Evolutionary conservation across 2,329 filamentous ascomycete genomes (phyloP).

Genomic region (Epichloe gansuensis): DNA sequence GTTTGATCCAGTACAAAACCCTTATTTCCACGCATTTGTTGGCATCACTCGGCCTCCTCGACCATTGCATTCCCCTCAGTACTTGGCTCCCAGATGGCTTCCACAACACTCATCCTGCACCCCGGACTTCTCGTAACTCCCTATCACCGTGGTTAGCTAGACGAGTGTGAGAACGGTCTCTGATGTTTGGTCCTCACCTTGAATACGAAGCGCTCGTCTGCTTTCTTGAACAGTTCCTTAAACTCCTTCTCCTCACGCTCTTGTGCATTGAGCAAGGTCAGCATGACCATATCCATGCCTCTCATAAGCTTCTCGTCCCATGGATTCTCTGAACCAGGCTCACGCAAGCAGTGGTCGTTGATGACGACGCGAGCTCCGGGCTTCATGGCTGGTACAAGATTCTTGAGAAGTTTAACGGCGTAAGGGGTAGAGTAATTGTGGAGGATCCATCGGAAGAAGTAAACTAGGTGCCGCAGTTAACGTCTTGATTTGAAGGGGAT

Average conservation of each 20-base stretch:
- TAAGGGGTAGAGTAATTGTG: constrained; percentile 49
- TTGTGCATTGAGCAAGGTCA: constrained; percentile 37
- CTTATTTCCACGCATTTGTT: not conserved
- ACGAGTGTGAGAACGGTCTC: not conserved
- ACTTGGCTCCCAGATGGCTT: constrained; percentile 32
- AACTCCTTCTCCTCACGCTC: constrained; percentile 38
- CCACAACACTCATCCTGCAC: constrained; percentile 36
- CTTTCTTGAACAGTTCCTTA: constrained; percentile 28
- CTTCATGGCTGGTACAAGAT: constrained; percentile 42
- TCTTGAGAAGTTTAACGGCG: constrained; percentile 34
- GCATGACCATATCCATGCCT: constrained; percentile 41
- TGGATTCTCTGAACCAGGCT: constrained; percentile 25
- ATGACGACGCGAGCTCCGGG: constrained; percentile 37
- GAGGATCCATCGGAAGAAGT: constrained; percentile 47
- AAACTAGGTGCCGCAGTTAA: constrained; percentile 24
- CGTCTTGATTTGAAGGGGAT: not conserved
- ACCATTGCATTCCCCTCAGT: not conserved
- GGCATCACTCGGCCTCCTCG: not conserved
- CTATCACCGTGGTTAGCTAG: constrained; percentile 11
- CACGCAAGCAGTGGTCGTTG: constrained; percentile 32
- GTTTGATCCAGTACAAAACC: no score
- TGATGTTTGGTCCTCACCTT: constrained; percentile 17
- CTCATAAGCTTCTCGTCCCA: constrained; percentile 36
- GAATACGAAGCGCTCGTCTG: constrained; percentile 31
- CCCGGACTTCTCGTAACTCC: constrained; percentile 28